These are phyloP conservation scores for Tylopilus rubrobrunneus DNA, from an alignment of 768 basidiomycete species.

Conservation along the genomic window DNA sequence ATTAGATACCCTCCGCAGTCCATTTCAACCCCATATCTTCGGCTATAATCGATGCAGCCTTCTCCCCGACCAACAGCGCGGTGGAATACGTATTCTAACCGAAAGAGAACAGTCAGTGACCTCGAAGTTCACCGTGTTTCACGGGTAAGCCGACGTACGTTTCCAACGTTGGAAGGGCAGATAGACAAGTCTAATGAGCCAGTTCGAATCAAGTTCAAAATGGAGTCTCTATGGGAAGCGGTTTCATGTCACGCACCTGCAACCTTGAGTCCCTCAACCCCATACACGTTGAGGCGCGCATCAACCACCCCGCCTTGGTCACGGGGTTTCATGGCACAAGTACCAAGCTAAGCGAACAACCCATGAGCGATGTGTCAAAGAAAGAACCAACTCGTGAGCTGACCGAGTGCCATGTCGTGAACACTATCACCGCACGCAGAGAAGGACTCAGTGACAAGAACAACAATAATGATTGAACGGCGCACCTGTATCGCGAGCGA, in stretches of 20 bases:
- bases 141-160: no score
- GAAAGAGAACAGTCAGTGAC: not conserved
- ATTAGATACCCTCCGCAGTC: no score
- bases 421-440: no score
- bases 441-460: no score
- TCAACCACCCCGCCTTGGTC: conserved; percentile 63
- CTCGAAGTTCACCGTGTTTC: not conserved
- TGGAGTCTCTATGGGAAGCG: no score
- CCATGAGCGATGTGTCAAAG: not conserved
- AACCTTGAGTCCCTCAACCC: conserved; percentile 55
- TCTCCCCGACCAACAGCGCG: conserved; percentile 51
- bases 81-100: conserved; percentile 41
- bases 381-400: no score
- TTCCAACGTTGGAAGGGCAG: no score
- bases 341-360: conserved; percentile 45
- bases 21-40: conserved; percentile 36
- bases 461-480: no score
- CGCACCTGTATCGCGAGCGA: no score
- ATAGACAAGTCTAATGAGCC: no score
- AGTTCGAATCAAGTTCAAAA: no score
- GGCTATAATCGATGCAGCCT: conserved; percentile 56
- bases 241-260: conserved; percentile 36
- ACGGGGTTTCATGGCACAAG: conserved; percentile 66
- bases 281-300: conserved; percentile 56
- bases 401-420: no score